Conservation (phyloP, 2,329 filamentous ascomycete genomes). For the Pyrenophora teres region DNA sequence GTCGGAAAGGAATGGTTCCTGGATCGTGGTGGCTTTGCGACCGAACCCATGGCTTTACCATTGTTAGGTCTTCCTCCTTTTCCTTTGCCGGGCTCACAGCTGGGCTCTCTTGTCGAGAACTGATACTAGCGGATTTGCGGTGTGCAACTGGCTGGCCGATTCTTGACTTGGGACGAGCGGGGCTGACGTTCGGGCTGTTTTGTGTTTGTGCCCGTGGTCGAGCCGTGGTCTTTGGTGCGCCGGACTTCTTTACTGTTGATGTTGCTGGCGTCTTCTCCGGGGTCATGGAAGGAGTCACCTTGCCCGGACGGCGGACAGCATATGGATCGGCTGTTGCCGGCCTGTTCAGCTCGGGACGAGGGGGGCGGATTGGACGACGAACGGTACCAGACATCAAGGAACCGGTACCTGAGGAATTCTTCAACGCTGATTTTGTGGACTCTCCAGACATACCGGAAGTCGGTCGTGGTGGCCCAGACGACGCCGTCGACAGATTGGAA, state of each 20-base stretch:
- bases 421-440: conserved; percentile 40
- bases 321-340: conserved; percentile 62
- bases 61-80: conserved; percentile 54
- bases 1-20: conserved; percentile 38
- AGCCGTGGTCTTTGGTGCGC: conserved; percentile 35
- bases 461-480: conserved; percentile 37
- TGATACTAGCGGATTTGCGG: conserved; percentile 37
- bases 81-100: conserved; percentile 46
- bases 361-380: conserved; percentile 52
- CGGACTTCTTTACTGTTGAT: conserved; percentile 45
- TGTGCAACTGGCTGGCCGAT: conserved; percentile 34
- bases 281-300: conserved; percentile 54
- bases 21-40: conserved; percentile 40
- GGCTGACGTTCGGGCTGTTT: conserved; percentile 43
- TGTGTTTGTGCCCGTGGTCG: conserved; percentile 42
- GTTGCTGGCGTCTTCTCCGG: conserved; percentile 52
- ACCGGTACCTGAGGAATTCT: conserved; percentile 43
- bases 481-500: conserved; percentile 38
- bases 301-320: conserved; percentile 45
- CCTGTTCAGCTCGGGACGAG: conserved; percentile 52
- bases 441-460: conserved; percentile 46
- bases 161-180: conserved; percentile 45
- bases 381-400: conserved; percentile 65
- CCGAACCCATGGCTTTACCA: conserved; percentile 53
- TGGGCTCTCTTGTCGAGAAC: conserved; percentile 40